phyloP scores from a whole-genome alignment of 331 rosid species.

The Arachis monticola region DNA sequence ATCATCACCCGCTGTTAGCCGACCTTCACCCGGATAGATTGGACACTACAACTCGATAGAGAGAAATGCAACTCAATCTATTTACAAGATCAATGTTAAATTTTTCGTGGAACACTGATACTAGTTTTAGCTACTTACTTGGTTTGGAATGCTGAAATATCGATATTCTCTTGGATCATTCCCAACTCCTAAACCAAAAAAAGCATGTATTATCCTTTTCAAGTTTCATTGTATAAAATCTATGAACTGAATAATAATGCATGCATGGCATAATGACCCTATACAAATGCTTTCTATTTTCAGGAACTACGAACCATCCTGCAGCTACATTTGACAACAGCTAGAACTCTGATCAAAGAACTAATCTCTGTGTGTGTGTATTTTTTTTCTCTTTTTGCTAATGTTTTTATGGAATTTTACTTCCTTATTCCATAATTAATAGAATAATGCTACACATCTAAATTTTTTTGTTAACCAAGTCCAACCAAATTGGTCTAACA shows the following conservation, averaged over 20 bases:
- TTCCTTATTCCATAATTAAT: background rate
- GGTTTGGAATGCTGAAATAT: constrained; percentile 94
- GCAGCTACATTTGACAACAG: constrained; percentile 14
- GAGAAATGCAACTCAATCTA: background rate
- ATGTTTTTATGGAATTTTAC: background rate
- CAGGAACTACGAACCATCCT: background rate
- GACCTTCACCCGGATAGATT: too few species aligned
- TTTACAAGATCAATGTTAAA: background rate
- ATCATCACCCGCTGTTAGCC: too few species aligned
- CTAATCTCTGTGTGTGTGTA: background rate
- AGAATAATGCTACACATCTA: too few species aligned
- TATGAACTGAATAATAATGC: background rate
- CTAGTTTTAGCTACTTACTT: constrained; percentile 59
- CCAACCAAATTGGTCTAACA: too few species aligned
- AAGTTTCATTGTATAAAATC: constrained; percentile 6
- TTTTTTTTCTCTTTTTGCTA: too few species aligned
- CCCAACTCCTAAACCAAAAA: constrained; percentile 73
- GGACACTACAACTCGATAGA: background rate
- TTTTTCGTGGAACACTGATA: constrained; percentile 12
- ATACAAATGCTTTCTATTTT: background rate
- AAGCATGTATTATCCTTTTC: constrained; percentile 1
- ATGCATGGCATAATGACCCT: background rate
- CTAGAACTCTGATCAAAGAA: constrained; percentile 3
- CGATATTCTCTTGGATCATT: constrained; percentile 98
- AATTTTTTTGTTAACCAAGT: too few species aligned